phyloP scores from a whole-genome alignment of 2,329 filamentous ascomycete species.

The Ophiostoma sp. region DNA sequence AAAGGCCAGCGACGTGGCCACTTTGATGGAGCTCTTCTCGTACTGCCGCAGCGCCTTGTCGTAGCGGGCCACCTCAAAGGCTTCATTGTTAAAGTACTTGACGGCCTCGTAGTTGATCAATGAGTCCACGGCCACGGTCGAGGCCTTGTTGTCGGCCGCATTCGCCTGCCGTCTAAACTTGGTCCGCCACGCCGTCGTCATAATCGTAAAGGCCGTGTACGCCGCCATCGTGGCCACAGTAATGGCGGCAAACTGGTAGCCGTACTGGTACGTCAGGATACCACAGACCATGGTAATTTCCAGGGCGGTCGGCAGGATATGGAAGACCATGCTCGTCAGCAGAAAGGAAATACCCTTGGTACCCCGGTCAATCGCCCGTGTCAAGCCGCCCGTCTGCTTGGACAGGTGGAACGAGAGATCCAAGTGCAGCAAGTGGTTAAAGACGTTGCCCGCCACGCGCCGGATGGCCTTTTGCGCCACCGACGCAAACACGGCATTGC shows the following conservation, averaged over 20 bases:
- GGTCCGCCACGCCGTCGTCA: constrained; percentile 94
- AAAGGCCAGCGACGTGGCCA: constrained; percentile 88
- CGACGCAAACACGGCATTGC: constrained; percentile 94
- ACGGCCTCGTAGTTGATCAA: constrained; percentile 99
- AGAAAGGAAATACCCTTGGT: constrained; percentile 98
- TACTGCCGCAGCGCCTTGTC: constrained; percentile 84
- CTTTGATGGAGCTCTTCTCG: constrained; percentile 93
- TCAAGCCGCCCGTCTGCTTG: constrained; percentile 92
- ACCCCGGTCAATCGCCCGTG: constrained; percentile 89
- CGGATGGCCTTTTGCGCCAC: constrained; percentile 97
- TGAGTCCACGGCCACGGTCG: constrained; percentile 93
- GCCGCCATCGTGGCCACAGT: constrained; percentile 88
- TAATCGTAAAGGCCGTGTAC: constrained; percentile 96
- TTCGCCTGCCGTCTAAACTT: constrained; percentile 95
- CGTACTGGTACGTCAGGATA: constrained; percentile 95
- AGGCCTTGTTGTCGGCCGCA: constrained; percentile 91
- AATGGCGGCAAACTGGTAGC: constrained; percentile 85
- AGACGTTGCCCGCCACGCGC: constrained; percentile 86
- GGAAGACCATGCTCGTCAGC: constrained; percentile 97
- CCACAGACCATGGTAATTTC: constrained; percentile 96
- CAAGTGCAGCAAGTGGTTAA: constrained; percentile 81
- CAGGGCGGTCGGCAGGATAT: constrained; percentile 87
- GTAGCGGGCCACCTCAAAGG: constrained; percentile 87
- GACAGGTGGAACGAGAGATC: constrained; percentile 93
- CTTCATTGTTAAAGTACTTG: constrained; percentile 99